Base-by-base conservation (phyloP, 2,329 filamentous ascomycete species). In the Pseudocercospora pini-densiflorae region DNA sequence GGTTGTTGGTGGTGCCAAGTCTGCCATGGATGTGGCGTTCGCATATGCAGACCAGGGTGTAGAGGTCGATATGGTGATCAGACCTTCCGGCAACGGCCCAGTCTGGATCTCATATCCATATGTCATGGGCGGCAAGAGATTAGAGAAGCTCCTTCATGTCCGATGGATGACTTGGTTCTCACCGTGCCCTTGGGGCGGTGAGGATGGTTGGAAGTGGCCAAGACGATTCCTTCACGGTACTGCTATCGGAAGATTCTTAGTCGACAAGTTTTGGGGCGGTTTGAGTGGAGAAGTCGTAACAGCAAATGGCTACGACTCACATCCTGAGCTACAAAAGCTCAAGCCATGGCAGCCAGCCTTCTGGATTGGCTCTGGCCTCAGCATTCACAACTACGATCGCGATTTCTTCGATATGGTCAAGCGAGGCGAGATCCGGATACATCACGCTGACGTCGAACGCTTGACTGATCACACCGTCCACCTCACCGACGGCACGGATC, bases 81-180 rank as follows among this genome's bases (percentile, higher is more conserved):
- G 87, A 53, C 79, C 82, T n/a, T 82, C 78, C n/a, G 87, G 87
- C 3, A 82, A 85, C 65, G 88, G 89, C 0, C 87, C 89, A 0
- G 80, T 82, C 0, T 90, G 84, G 83, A 85, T 90, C 77, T 78
- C 86, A 0, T 86, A 86, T 1, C 78, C 85, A 1, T 88, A 87
- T 63, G 88, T 92, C 16, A 91, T 89, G 0, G 89, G 89, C 0
- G 74, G 91, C n/a, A 89, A 89, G 75, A 59, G 71, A 84, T 79
- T 92, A 0, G 90, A 93, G 77, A 87, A 89, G 71, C 83, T 93
- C 4, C 84, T 90, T 3, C 85, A 86, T 33, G 90, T 87, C 0
- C 87, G 91, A 0, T 83, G 91, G 69, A 79, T 93, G 61, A 90
- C 88, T 1, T 93, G 89, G 88, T 88, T 94, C 77, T 89, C 87